These are phyloP conservation scores for Ephemerocybe angulata DNA, from an alignment of 768 basidiomycete species.

Conservation along the genomic window DNA sequence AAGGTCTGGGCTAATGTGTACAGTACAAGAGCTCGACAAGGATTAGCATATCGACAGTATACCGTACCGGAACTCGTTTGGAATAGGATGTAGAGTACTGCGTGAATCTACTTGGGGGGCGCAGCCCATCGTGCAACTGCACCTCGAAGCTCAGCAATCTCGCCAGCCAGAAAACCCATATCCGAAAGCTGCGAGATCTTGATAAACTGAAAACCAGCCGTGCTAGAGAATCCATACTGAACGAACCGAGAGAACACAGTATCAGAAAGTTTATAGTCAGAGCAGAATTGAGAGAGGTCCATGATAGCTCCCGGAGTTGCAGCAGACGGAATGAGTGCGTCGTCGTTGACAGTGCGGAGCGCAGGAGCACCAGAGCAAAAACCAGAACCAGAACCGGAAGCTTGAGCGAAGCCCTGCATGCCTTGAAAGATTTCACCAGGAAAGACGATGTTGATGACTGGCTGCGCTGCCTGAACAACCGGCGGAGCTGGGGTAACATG, in stretches of 20 bases:
- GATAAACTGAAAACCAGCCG: not conserved
- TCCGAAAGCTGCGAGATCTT: not conserved
- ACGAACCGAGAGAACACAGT: not conserved
- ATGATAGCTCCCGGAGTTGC: not conserved
- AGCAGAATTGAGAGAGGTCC: not conserved
- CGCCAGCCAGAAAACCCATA: not conserved
- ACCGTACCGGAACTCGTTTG: not conserved
- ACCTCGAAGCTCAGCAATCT: not conserved
- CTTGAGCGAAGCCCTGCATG: not conserved
- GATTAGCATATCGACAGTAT: not conserved
- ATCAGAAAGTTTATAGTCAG: not conserved
- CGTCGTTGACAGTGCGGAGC: not conserved
- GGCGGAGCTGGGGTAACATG: not conserved
- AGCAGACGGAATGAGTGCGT: not conserved
- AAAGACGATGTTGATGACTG: not conserved
- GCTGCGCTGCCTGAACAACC: not conserved
- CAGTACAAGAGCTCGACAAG: not conserved
- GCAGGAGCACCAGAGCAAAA: not conserved
- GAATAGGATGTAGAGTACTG: not conserved
- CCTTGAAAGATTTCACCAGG: not conserved
- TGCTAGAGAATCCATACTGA: not conserved
- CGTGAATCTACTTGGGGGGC: not conserved
- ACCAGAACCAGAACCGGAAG: not conserved
- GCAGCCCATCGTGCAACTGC: not conserved
- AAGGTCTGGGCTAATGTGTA: not conserved